phyloP scores from a whole-genome alignment of 2,329 filamentous ascomycete species.

The Basipetospora chlamydospora region DNA sequence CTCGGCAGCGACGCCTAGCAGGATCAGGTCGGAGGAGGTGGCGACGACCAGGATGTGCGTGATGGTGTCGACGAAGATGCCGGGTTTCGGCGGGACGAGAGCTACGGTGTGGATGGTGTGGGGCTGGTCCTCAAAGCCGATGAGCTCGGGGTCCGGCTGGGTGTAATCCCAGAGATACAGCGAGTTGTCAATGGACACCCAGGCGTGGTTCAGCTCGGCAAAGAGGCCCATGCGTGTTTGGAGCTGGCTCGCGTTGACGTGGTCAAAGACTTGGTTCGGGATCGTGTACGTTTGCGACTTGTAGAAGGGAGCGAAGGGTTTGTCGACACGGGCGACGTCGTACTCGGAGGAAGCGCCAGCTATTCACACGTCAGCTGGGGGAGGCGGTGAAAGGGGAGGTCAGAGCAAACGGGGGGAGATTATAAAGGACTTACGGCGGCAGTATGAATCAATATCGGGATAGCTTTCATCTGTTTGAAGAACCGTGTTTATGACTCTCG shows the following conservation, averaged over 20 bases:
- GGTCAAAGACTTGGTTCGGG: conserved; percentile 81
- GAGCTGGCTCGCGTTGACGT: conserved; percentile 77
- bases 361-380: conserved; percentile 22
- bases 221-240: conserved; percentile 93
- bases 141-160: conserved; percentile 74
- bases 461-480: conserved; percentile 65
- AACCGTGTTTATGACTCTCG: conserved; percentile 67
- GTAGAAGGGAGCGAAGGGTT: conserved; percentile 79
- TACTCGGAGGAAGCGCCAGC: conserved; percentile 88
- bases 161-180: conserved; percentile 98
- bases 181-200: conserved; percentile 90
- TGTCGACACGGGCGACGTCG: conserved; percentile 53
- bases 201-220: conserved; percentile 86
- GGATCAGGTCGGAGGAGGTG: conserved; percentile 68
- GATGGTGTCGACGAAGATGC: conserved; percentile 77
- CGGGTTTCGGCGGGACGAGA: conserved; percentile 67
- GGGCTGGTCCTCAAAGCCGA: conserved; percentile 80
- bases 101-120: conserved; percentile 86
- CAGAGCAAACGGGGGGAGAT: not conserved
- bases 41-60: conserved; percentile 81
- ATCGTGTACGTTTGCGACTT: conserved; percentile 77
- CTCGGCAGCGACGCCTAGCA: conserved; percentile 69
- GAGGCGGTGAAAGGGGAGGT: not conserved
- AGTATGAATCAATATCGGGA: conserved; percentile 79
- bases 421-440: conserved; percentile 58